phyloP scores from a whole-genome alignment of 2,329 filamentous ascomycete species.

The Pestalotiopsis sp. region DNA sequence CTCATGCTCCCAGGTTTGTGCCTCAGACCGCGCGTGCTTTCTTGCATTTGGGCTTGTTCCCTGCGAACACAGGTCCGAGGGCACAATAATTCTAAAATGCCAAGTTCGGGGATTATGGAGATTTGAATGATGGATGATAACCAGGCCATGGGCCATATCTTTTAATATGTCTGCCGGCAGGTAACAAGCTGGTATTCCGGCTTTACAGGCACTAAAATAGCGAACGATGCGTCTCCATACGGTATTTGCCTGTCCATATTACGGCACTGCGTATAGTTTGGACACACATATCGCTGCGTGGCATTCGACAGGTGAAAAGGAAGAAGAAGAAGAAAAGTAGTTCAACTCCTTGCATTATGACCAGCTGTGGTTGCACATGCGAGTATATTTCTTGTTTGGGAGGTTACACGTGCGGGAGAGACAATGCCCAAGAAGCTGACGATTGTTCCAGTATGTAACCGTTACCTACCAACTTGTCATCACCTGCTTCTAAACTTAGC shows the following conservation, averaged over 20 bases:
- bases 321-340: too few relatives aligned
- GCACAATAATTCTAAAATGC: not conserved
- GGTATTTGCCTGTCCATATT: not conserved
- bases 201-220: not conserved
- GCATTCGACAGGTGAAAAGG: not conserved
- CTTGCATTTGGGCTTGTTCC: not conserved
- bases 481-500: not conserved
- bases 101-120: not conserved
- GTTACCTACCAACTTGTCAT: not conserved
- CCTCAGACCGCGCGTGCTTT: not conserved
- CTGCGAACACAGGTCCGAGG: not conserved
- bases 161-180: too few relatives aligned
- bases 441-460: too few relatives aligned
- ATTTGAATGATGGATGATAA: too few relatives aligned
- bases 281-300: not conserved
- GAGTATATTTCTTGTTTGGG: slow-evolving; percentile 9
- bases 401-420: slow-evolving; percentile 1
- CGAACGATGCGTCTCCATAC: not conserved
- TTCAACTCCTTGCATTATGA: not conserved
- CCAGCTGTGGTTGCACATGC: not conserved
- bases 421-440: not conserved
- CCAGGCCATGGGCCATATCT: too few relatives aligned
- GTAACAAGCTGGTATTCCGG: not conserved
- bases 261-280: not conserved
- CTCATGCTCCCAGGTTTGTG: not conserved